Conservation (phyloP, 345 rosid genomes). For the Anacardium occidentale region DNA sequence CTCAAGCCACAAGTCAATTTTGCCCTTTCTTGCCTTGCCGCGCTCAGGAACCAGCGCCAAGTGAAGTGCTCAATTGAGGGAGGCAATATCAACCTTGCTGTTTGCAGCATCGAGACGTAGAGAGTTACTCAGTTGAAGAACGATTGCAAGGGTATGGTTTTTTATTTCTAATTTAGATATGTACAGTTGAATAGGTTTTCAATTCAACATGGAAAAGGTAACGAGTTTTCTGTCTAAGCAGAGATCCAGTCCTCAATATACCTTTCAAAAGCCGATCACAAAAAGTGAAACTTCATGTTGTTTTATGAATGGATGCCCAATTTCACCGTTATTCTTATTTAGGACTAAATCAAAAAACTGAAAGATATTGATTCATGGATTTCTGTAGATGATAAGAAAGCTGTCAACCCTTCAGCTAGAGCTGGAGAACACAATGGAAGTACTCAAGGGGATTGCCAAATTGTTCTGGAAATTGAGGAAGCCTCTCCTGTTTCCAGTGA, state of each 20-base stretch:
- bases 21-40: conserved; percentile 63
- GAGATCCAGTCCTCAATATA: not conserved
- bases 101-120: conserved; percentile 81
- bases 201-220: not conserved
- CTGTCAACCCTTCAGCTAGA: conserved; percentile 56
- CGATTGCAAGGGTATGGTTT: conserved; percentile 48
- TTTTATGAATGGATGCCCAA: too few species aligned
- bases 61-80: conserved; percentile 62
- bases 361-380: not conserved
- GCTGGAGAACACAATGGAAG: conserved; percentile 55
- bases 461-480: conserved; percentile 50
- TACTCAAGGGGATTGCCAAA: conserved; percentile 68
- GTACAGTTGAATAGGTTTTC: not conserved
- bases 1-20: conserved; percentile 58
- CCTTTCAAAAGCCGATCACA: not conserved
- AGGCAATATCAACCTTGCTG: conserved; percentile 67
- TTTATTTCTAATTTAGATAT: not conserved
- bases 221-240: not conserved
- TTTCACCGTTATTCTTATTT: not conserved
- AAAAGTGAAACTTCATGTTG: not conserved
- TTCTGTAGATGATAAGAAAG: conserved; percentile 52
- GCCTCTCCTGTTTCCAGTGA: conserved; percentile 30
- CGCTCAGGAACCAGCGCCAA: conserved; percentile 70
- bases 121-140: conserved; percentile 76
- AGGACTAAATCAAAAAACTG: too few species aligned